Conservation (phyloP, 2,329 filamentous ascomycete genomes). For the Colletotrichum cordylinicola region DNA sequence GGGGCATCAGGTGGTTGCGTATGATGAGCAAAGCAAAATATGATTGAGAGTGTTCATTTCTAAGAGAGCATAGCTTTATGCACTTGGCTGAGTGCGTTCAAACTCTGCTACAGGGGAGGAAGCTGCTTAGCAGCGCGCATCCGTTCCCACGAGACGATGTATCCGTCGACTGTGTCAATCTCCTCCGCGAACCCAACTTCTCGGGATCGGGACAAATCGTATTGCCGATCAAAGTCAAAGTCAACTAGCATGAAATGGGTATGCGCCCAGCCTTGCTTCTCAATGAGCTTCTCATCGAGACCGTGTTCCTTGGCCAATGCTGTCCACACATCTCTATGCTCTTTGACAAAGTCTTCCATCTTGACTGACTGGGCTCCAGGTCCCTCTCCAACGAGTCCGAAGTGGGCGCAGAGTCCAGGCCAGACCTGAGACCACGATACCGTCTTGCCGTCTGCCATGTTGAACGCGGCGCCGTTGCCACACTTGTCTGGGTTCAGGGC, state of each 20-base stretch:
- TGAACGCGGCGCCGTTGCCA: slow-evolving; percentile 18
- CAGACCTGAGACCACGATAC: slow-evolving; percentile 23
- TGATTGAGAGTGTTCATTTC: background rate
- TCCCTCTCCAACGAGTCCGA: slow-evolving; percentile 15
- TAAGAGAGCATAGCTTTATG: background rate
- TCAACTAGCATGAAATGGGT: slow-evolving; percentile 21
- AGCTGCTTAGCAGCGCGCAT: slow-evolving; percentile 22
- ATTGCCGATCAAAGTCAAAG: slow-evolving; percentile 25
- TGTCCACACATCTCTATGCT: slow-evolving; percentile 15
- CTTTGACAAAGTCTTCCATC: slow-evolving; percentile 15
- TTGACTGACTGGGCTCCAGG: background rate
- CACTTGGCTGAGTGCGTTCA: rapidly evolving
- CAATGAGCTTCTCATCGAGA: background rate
- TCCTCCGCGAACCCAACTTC: slow-evolving; percentile 21
- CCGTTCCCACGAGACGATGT: slow-evolving; percentile 13
- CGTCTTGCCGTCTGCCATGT: slow-evolving; percentile 16
- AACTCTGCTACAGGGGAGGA: background rate
- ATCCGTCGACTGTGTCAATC: slow-evolving; percentile 19
- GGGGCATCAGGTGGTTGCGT: too few species aligned
- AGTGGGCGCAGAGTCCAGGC: slow-evolving; percentile 18
- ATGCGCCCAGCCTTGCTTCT: background rate
- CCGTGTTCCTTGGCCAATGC: slow-evolving; percentile 7
- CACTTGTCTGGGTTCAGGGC: slow-evolving; percentile 14
- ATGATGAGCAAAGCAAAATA: background rate
- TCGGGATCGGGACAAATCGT: slow-evolving; percentile 16